Evolutionary conservation across 257 asterid species (phyloP).

Genomic region (Forsythia suspensa): DNA sequence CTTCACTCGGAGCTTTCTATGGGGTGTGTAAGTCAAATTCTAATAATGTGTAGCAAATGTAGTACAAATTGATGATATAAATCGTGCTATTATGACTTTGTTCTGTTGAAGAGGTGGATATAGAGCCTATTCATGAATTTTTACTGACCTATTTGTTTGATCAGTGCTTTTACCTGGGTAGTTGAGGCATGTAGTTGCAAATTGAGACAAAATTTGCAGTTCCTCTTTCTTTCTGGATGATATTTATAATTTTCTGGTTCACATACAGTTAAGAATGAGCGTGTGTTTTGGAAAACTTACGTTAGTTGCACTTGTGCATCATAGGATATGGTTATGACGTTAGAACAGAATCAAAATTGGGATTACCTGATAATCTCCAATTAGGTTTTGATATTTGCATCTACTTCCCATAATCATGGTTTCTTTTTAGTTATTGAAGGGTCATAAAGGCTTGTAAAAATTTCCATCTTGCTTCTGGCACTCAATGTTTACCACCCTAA

Average conservation of each 20-base stretch:
- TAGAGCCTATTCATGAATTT: not conserved
- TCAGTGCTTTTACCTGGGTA: not conserved
- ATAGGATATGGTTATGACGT: not conserved
- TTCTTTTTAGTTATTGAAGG: not conserved
- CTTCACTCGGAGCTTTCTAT: conserved; percentile 84
- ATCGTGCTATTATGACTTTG: not conserved
- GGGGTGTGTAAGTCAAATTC: conserved; percentile 64
- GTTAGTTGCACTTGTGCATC: not conserved
- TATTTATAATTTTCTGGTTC: not conserved
- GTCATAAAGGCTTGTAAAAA: not conserved
- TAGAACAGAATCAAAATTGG: not conserved
- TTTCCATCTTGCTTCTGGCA: not conserved
- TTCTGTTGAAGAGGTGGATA: not conserved
- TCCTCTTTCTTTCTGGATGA: not conserved
- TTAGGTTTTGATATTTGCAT: not conserved
- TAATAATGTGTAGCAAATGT: not conserved
- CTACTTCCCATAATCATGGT: not conserved
- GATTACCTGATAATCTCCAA: not conserved
- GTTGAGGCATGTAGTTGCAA: not conserved
- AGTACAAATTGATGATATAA: not conserved
- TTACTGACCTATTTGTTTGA: not conserved
- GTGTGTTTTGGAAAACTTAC: no score
- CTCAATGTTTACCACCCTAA: not conserved
- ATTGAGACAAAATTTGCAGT: not conserved
- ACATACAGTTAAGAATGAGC: not conserved